Base-by-base conservation (phyloP, 768 basidiomycete species). In the Daedalea quercina region DNA sequence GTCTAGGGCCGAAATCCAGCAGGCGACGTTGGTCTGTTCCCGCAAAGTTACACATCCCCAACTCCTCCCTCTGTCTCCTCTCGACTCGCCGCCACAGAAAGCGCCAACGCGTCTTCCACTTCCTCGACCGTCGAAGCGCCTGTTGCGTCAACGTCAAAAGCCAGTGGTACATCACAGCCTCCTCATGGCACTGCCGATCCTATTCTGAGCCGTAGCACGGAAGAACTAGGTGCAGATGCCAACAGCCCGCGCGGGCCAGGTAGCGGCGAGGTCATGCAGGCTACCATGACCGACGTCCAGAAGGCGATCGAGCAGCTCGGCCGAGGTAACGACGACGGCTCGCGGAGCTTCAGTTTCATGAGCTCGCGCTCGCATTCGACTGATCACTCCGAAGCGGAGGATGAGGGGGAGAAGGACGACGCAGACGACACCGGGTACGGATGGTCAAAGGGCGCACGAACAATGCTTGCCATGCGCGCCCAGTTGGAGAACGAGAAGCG, bases 21-120 rank as follows among this genome's bases (percentile, higher is more conserved):
- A 12, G 95, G 94, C 3, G 84, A 84, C 65, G 70, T 79, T n/a
- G 96, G 96, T 2, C 73, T 99, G 11, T 98, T 99, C 63, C 96
- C 96, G 2, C 78, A 87, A 60, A 85, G 81, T 56, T 97, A 97
- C 63, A 95, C 94, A 0, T 76, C 88, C 0, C 71, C 80, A 3
- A 75, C 71, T 1, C 77, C 79, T 0, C 78, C 83, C 3, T 58
- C 41, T 22, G 53, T 52, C 26, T 46, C 41, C 25, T 61, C 26
- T 59, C 69, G n/a, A 44, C 65, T 35, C 62, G 69, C 26, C 56
- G 25, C 25, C 24, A 3, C 41, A 3, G 25, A 44, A 3, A 41
- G 41, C 19, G 25, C 40, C n/a, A 25, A 51, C 19, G 41, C 40
- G 24, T 41, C 50, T 2, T 51, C 50, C 25, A 4, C 50, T 6